phyloP scores from a whole-genome alignment of 139 green algal genomes.

The Chlorella sp. region DNA sequence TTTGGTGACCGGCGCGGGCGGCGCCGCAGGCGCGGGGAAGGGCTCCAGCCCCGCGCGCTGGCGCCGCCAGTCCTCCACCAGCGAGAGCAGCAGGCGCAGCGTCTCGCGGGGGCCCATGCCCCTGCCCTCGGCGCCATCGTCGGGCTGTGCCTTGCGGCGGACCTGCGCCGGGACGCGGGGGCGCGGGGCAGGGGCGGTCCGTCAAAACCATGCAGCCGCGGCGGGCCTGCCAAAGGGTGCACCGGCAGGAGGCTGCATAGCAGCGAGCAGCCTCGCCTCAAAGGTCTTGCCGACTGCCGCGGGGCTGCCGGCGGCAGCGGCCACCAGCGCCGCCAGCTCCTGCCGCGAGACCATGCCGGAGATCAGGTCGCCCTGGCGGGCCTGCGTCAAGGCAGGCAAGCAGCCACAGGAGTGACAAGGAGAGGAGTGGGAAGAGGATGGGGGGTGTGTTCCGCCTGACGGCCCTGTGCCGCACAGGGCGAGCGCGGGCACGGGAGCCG shows the following conservation, averaged over 20 bases:
- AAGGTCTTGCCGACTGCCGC: slow-evolving; percentile 76
- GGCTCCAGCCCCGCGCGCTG: slow-evolving; percentile 61
- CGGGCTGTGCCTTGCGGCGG: too few species aligned
- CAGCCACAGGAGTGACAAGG: too few species aligned
- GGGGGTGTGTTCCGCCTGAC: too few species aligned
- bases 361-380: slow-evolving; percentile 82
- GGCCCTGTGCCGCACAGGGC: too few species aligned
- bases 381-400: too few species aligned
- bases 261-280: slow-evolving; percentile 63
- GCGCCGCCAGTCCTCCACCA: slow-evolving; percentile 57
- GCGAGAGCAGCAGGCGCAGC: slow-evolving; percentile 13
- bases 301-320: slow-evolving; percentile 42
- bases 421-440: too few species aligned
- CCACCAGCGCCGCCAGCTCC: slow-evolving; percentile 68
- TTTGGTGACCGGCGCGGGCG: slow-evolving; percentile 64
- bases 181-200: too few species aligned
- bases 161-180: too few species aligned
- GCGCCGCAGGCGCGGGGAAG: slow-evolving; percentile 68
- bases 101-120: slow-evolving; percentile 29
- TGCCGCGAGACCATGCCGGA: slow-evolving; percentile 53
- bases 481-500: too few species aligned
- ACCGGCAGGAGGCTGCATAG: too few species aligned
- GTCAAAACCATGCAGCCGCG: too few species aligned
- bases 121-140: slow-evolving; percentile 52
- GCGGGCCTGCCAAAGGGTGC: too few species aligned